phyloP scores from a whole-genome alignment of 192 early-diverging fungal species.

The Paraglomus occultum region DNA sequence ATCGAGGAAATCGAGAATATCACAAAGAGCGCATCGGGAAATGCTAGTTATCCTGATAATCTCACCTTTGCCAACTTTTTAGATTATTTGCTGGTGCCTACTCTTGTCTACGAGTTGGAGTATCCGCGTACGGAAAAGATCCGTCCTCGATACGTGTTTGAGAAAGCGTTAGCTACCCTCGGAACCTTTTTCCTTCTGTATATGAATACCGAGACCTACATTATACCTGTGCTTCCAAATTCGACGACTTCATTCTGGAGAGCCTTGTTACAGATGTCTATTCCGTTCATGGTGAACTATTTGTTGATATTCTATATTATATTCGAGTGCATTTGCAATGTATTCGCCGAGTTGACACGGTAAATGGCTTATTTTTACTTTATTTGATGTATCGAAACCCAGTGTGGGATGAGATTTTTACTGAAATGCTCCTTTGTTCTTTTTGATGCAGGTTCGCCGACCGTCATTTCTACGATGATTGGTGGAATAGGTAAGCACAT shows the following conservation, averaged over 20 bases:
- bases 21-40: slow-evolving; percentile 46
- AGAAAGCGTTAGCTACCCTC: slow-evolving; percentile 74
- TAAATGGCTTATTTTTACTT: slow-evolving; percentile 33
- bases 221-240: slow-evolving; percentile 74
- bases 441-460: slow-evolving; percentile 75
- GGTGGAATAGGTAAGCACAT: slow-evolving; percentile 73
- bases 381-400: background rate
- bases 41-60: slow-evolving; percentile 72
- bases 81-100: slow-evolving; percentile 85
- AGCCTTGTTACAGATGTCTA: slow-evolving; percentile 69
- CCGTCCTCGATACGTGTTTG: slow-evolving; percentile 83
- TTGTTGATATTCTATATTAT: slow-evolving; percentile 92
- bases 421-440: background rate
- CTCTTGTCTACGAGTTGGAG: slow-evolving; percentile 90
- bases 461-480: slow-evolving; percentile 97
- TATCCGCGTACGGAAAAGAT: slow-evolving; percentile 88
- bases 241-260: slow-evolving; percentile 52
- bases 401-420: background rate
- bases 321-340: slow-evolving; percentile 96
- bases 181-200: slow-evolving; percentile 82
- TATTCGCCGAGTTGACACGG: slow-evolving; percentile 90
- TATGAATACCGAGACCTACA: slow-evolving; percentile 83
- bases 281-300: slow-evolving; percentile 91
- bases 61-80: slow-evolving; percentile 79
- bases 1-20: slow-evolving; percentile 56